Conservation (phyloP, 805 yeast genomes). For the Torulaspora delbrueckii region DNA sequence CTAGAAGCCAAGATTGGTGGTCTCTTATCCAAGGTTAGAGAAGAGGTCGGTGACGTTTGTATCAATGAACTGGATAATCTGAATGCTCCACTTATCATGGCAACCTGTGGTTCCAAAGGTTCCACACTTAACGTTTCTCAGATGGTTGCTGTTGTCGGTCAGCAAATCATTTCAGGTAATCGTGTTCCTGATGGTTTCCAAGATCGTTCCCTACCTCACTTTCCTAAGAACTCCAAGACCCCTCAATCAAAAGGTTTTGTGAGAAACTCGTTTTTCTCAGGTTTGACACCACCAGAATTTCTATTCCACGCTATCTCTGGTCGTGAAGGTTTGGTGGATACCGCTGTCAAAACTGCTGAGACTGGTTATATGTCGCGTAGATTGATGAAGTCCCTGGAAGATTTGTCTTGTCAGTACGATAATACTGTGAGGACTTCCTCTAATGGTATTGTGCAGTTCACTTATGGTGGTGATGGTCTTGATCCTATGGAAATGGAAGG, state of each 20-base stretch:
- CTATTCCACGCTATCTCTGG: constrained; percentile 98
- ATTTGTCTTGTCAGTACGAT: constrained; percentile 88
- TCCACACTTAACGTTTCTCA: constrained; percentile 96
- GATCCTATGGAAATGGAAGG: constrained; percentile 99
- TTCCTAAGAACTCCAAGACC: constrained; percentile 89
- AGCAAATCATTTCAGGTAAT: constrained; percentile 95
- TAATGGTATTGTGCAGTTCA: constrained; percentile 94
- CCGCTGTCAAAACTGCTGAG: constrained; percentile 99
- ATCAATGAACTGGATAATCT: constrained; percentile 82
- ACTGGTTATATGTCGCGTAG: constrained; percentile 98
- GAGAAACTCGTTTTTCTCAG: constrained; percentile 89
- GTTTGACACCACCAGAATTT: constrained; percentile 94
- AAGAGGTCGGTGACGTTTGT: constrained; percentile 98
- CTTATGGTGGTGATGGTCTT: constrained; percentile 97
- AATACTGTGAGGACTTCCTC: constrained; percentile 91
- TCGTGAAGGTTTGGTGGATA: constrained; percentile 98
- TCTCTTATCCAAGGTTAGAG: constrained; percentile 91
- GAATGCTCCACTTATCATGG: constrained; percentile 97
- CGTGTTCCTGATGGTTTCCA: constrained; percentile 99
- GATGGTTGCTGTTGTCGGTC: constrained; percentile 99
- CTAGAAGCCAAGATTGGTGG: constrained; percentile 98
- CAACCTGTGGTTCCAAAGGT: constrained; percentile 98
- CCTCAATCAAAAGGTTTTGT: constrained; percentile 98
- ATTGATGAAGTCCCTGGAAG: constrained; percentile 95
- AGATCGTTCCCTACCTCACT: constrained; percentile 96